These are phyloP conservation scores for Epichloe hybrida DNA, from an alignment of 2,329 filamentous ascomycete genomes.

Conservation along the genomic window DNA sequence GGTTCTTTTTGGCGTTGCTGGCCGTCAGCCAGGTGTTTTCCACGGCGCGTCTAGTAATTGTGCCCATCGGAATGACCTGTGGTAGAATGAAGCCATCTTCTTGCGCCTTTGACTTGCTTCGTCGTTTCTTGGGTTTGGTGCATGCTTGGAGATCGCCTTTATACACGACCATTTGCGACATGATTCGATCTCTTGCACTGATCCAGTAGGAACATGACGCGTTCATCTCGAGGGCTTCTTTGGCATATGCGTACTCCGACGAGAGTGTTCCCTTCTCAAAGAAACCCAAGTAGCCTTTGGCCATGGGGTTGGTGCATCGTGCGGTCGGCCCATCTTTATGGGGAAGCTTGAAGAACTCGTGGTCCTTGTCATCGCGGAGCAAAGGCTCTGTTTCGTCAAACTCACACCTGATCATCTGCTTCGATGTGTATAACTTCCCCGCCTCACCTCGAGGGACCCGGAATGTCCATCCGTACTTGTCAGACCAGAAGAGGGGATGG, in stretches of 20 bases:
- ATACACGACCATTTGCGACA: slow-evolving; percentile 89
- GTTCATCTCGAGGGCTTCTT: slow-evolving; percentile 95
- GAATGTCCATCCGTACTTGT: slow-evolving; percentile 88
- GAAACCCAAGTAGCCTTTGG: slow-evolving; percentile 79
- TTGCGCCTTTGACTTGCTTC: slow-evolving; percentile 9
- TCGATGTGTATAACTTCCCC: slow-evolving; percentile 46
- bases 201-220: slow-evolving; percentile 99
- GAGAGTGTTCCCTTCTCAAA: slow-evolving; percentile 82
- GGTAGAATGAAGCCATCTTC: slow-evolving; percentile 70
- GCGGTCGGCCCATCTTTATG: slow-evolving; percentile 88
- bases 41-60: slow-evolving; percentile 83
- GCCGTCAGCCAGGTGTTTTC: slow-evolving; percentile 98
- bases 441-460: slow-evolving; percentile 52
- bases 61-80: slow-evolving; percentile 96
- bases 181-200: slow-evolving; percentile 83
- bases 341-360: slow-evolving; percentile 81
- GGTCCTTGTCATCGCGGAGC: slow-evolving; percentile 51
- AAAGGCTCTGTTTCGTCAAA: slow-evolving; percentile 60
- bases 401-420: slow-evolving; percentile 61
- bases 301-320: slow-evolving; percentile 74
- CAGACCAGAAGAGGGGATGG: slow-evolving; percentile 82
- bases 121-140: slow-evolving; percentile 2
- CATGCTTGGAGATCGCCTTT: slow-evolving; percentile 40
- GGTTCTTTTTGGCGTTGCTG: slow-evolving; percentile 90
- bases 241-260: slow-evolving; percentile 80